These are phyloP conservation scores for Boletus rufocinnamomeus DNA, from an alignment of 768 basidiomycete species.

Conservation along the genomic window DNA sequence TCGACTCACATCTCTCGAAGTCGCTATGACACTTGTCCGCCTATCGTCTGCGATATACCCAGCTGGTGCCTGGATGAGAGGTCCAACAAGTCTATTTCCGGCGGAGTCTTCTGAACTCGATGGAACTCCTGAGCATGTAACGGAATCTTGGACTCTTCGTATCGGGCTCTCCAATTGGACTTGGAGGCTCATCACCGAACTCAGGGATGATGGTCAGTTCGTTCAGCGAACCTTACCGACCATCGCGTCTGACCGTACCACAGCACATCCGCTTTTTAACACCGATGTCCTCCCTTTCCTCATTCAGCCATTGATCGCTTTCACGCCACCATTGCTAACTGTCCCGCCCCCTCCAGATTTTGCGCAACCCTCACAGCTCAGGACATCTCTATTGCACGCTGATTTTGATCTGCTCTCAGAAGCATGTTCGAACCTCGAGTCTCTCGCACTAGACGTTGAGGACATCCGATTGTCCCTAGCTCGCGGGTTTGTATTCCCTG, in stretches of 20 bases:
- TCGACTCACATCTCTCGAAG: conserved; percentile 67
- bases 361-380: conserved; percentile 41
- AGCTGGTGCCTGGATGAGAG: conserved; percentile 62
- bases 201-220: conserved; percentile 67
- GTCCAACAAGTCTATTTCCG: conserved; percentile 24
- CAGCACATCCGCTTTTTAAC: conserved; percentile 60
- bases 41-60: conserved; percentile 71
- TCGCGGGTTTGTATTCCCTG: conserved; percentile 59
- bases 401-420: conserved; percentile 78
- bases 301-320: conserved; percentile 56
- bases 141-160: conserved; percentile 68
- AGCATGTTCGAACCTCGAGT: conserved; percentile 73
- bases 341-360: conserved; percentile 41
- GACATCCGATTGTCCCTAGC: conserved; percentile 73
- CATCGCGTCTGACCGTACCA: conserved; percentile 6
- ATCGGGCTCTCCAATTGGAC: conserved; percentile 71
- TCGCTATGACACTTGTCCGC: conserved; percentile 66
- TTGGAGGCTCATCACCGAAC: conserved; percentile 73
- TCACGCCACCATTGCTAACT: conserved; percentile 54
- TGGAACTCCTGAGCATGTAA: conserved; percentile 29
- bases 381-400: conserved; percentile 51
- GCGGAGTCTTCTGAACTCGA: conserved; percentile 20
- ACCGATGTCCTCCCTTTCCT: conserved; percentile 66
- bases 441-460: conserved; percentile 75
- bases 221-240: not conserved